Evolutionary conservation across 176 grass and related monocot species (phyloP).

Genomic region (Canna indica): DNA sequence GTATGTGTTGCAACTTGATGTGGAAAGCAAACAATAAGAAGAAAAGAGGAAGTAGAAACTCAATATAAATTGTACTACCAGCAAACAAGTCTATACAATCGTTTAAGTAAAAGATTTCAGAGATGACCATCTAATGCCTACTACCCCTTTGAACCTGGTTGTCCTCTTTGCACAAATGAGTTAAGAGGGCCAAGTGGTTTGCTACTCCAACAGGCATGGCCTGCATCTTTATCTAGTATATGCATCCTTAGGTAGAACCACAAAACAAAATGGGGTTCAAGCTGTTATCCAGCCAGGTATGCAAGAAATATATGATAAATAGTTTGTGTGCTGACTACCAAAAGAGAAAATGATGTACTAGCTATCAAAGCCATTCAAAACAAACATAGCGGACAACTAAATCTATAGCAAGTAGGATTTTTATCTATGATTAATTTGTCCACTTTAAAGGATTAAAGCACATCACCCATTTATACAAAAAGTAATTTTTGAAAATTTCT

Average conservation of each 20-base stretch:
- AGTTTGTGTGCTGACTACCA: neutral
- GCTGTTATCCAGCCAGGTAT: neutral
- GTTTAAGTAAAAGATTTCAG: no score
- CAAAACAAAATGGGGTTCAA: neutral
- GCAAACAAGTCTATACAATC: no score
- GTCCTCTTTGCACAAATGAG: neutral
- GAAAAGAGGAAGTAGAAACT: no score
- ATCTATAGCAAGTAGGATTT: no score
- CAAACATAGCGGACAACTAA: no score
- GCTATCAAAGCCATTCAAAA: no score
- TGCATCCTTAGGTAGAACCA: neutral
- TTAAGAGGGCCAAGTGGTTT: neutral
- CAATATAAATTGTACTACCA: no score
- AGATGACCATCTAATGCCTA: neutral
- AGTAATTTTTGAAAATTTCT: no score
- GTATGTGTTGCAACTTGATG: neutral
- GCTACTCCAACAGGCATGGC: neutral
- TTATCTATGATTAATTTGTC: no score
- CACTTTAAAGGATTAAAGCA: no score
- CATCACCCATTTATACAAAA: no score
- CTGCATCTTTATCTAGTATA: no score
- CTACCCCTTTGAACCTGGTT: neutral
- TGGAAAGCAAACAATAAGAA: neutral
- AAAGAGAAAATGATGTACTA: neutral
- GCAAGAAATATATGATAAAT: neutral